Percentiles rank a stretch among this genome's conserved stretches.
Conservation (phyloP, 805 yeast species). For the Komagataella phaffii region DNA sequence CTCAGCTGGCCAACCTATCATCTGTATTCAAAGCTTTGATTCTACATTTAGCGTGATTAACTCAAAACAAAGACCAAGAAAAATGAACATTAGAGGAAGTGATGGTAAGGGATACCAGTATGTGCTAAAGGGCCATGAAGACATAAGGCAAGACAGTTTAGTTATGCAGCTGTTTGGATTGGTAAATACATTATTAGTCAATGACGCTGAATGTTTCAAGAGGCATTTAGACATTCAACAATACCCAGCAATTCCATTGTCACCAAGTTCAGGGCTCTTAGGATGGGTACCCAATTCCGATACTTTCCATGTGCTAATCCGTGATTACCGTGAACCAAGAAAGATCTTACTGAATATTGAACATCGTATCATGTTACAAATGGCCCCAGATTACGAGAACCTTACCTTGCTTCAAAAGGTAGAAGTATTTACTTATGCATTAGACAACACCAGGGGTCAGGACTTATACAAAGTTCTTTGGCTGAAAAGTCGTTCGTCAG, state of each 20-base stretch:
- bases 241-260: conserved; percentile 87
- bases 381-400: conserved; percentile 95
- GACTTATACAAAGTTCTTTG: conserved; percentile 91
- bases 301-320: conserved; percentile 85
- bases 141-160: conserved; percentile 90
- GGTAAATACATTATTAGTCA: conserved; percentile 78
- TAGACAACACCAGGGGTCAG: conserved; percentile 92
- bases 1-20: conserved; percentile 67
- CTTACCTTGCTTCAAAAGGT: conserved; percentile 83
- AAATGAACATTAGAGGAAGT: conserved; percentile 65
- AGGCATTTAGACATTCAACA: conserved; percentile 88
- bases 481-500: conserved; percentile 92
- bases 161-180: conserved; percentile 97
- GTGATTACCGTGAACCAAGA: conserved; percentile 86
- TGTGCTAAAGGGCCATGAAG: conserved; percentile 89
- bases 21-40: conserved; percentile 63
- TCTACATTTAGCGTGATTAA: conserved; percentile 79
- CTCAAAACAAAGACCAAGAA: conserved; percentile 93
- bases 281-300: conserved; percentile 98
- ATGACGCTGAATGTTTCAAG: conserved; percentile 92
- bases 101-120: conserved; percentile 87
- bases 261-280: conserved; percentile 91
- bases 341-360: conserved; percentile 85
- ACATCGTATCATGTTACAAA: conserved; percentile 89
- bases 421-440: conserved; percentile 91